Base-by-base conservation (phyloP, 345 rosid genomes). In the Linum trigynum region DNA sequence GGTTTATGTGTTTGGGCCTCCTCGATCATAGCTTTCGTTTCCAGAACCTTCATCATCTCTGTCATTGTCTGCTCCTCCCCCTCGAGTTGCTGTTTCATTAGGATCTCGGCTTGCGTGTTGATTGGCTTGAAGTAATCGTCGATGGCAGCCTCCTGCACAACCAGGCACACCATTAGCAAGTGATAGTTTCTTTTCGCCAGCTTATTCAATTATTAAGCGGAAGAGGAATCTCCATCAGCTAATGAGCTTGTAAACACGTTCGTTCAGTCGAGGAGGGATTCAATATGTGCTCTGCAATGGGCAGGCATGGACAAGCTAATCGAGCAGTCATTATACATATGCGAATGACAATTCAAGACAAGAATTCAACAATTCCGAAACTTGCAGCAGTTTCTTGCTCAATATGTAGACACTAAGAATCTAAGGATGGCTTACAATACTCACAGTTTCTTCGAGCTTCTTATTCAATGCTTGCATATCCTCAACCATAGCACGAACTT, bases 401-500 rank as follows among this genome's bases (percentile, higher is more conserved):
- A 23, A 23, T 23, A 23, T 23, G 32, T 23, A 23, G 32, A 1
- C 32, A 23, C 32, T 23, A 23, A 23, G 32, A 23, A 23, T 23
- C 32, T 23, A 23, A 23, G 32, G 32, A 23, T 23, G 32, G 32
- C 32, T 23, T 23, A 6, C 65, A 48, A 60, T 65, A 71, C 87
- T 72, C 72, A 94, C 97, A 42, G 96, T 87, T 72, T 88, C 91
- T 64, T 94, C 99, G 50, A 94, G 85, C 78, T 74, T 84, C 76
- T 69, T 84, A 76, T 90, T 94, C 61, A 94, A 70, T 62, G 67
- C 71, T 74, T 86, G 92, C 97, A 94, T 94, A 76, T 90, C 83
- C 72, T 88, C 91, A 55, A 94, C 99, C 99, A 94, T 84, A 0
- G 76, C 83, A 11, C 92, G 96, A 71, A 94, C 89, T 80, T 88